Percentiles rank a stretch among this genome's conserved stretches.
These are phyloP conservation scores for Tolypocladium tundrense DNA, from an alignment of 2,329 filamentous ascomycete species.

Conservation along the genomic window DNA sequence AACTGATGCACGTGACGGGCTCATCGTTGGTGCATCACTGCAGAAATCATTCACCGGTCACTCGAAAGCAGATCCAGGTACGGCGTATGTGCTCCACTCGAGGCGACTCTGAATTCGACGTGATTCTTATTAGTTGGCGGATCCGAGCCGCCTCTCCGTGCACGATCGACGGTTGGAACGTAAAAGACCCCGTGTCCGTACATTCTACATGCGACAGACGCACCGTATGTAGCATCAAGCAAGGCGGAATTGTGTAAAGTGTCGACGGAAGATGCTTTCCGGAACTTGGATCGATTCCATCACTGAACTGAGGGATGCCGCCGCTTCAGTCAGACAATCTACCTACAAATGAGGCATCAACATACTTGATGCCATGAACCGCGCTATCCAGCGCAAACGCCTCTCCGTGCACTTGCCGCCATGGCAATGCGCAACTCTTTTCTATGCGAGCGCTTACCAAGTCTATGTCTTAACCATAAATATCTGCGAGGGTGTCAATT, in stretches of 20 bases:
- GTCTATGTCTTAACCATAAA: slow-evolving; percentile 54
- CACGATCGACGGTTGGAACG: too few species aligned
- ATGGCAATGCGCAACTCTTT: background rate
- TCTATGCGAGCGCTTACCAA: background rate
- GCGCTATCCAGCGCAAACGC: background rate
- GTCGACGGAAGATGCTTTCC: background rate
- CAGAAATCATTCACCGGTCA: too few species aligned
- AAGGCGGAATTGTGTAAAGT: background rate
- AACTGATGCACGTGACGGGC: background rate
- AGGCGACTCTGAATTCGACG: too few species aligned
- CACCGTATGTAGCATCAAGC: background rate
- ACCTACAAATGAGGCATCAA: background rate
- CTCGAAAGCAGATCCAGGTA: too few species aligned
- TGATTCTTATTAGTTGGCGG: too few species aligned
- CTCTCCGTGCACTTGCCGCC: background rate
- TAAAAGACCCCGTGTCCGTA: too few species aligned
- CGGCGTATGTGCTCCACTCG: too few species aligned
- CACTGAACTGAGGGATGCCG: background rate
- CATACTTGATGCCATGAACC: background rate
- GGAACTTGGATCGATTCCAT: background rate
- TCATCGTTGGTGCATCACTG: too few species aligned
- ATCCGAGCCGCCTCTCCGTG: too few species aligned
- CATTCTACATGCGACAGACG: too few species aligned
- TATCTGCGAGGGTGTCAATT: slow-evolving; percentile 34
- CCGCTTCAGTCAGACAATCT: background rate